Percentiles rank a stretch among this genome's conserved stretches.
phyloP scores from a whole-genome alignment of 805 yeast species.

The Komagataella kurtzmanii region DNA sequence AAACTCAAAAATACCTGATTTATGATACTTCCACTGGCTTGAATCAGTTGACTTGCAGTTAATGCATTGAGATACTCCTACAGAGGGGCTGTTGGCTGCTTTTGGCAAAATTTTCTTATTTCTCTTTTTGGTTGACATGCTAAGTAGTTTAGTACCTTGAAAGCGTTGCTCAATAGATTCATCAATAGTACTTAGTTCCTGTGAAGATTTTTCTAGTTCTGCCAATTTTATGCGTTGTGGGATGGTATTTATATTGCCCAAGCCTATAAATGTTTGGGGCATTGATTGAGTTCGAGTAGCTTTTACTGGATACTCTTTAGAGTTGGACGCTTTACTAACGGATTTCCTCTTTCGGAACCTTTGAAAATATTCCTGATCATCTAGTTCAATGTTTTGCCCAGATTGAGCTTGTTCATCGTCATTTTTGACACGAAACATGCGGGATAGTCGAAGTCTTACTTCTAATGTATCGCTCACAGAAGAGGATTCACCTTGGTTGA shows the following conservation, averaged over 20 bases:
- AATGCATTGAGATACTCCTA: constrained; percentile 9
- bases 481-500: constrained; percentile 8
- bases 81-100: constrained; percentile 5
- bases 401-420: background rate
- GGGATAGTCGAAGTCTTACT: constrained; percentile 35
- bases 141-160: constrained; percentile 8
- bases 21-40: constrained; percentile 19
- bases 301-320: constrained; percentile 1
- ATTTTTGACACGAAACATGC: background rate
- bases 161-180: background rate
- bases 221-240: constrained; percentile 18
- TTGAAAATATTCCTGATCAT: constrained; percentile 2
- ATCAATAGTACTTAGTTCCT: constrained; percentile 9
- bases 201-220: constrained; percentile 10
- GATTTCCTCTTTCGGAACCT: background rate
- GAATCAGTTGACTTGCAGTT: constrained; percentile 15
- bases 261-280: constrained; percentile 12
- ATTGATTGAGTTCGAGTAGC: constrained; percentile 22
- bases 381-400: constrained; percentile 4
- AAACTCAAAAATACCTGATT: constrained; percentile 18
- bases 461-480: constrained; percentile 37
- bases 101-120: constrained; percentile 15
- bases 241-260: constrained; percentile 11
- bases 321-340: background rate
- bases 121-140: constrained; percentile 6